phyloP scores from a whole-genome alignment of 441 rosid genomes.

The Pelargonium hybrid region DNA sequence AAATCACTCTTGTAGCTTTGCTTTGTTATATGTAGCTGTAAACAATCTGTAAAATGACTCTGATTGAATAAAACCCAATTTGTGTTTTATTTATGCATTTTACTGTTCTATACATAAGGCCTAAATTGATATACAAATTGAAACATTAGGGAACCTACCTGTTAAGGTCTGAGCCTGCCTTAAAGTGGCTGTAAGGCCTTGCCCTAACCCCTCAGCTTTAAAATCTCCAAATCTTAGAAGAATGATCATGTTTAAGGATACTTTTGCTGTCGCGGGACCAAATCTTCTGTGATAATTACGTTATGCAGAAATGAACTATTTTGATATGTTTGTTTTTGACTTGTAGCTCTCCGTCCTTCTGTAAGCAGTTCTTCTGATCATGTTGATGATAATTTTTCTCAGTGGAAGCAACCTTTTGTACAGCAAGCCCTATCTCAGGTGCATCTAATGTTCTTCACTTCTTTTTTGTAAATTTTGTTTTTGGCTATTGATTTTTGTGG shows the following conservation, averaged over 20 bases:
- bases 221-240: not conserved
- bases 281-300: constrained; percentile 16
- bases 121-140: not conserved
- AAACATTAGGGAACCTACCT: not conserved
- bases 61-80: not conserved
- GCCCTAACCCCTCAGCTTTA: not conserved
- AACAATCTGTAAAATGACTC: not conserved
- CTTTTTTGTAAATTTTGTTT: not conserved
- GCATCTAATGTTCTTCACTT: constrained; percentile 5
- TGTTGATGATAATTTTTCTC: constrained; percentile 50
- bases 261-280: not conserved
- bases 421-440: constrained; percentile 77
- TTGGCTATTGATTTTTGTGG: not conserved
- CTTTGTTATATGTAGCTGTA: not conserved
- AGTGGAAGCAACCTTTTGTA: constrained; percentile 63
- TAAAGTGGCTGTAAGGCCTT: not conserved
- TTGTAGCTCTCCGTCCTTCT: constrained; percentile 61
- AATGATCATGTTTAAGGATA: constrained; percentile 8
- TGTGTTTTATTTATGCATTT: not conserved
- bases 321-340: constrained; percentile 14
- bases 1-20: not conserved
- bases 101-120: not conserved
- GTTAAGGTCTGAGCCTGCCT: not conserved
- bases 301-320: constrained; percentile 3
- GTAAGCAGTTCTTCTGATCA: constrained; percentile 38